A percentile compares a stretch with the other conserved stretches of the same genome.
phyloP scores from a whole-genome alignment of 768 basidiomycete genomes.

The Cyclocybe cylindracea region DNA sequence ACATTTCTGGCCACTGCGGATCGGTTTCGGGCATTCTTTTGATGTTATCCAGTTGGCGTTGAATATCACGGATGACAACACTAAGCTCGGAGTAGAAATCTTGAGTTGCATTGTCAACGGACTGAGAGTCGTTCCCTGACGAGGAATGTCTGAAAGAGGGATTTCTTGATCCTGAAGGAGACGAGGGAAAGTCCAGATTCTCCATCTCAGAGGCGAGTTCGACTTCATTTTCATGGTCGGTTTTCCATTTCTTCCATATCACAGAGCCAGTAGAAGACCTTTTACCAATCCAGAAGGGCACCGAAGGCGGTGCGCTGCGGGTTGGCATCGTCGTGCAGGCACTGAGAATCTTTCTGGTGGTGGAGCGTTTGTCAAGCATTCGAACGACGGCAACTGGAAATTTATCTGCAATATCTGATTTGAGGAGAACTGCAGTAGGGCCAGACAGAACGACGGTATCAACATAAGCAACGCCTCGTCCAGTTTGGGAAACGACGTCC shows the following conservation, averaged over 20 bases:
- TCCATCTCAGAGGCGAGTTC: too few species aligned
- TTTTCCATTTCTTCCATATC: too few species aligned
- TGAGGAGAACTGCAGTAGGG: not conserved
- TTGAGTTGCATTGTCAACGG: too few species aligned
- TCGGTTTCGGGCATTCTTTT: not conserved
- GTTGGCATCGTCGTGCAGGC: not conserved
- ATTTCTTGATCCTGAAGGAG: too few species aligned
- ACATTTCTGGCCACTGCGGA: not conserved
- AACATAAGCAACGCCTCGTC: not conserved
- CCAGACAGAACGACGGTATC: not conserved
- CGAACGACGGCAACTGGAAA: not conserved
- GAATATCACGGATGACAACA: not conserved
- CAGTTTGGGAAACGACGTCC: not conserved
- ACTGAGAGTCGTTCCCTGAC: too few species aligned
- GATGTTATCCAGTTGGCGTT: not conserved
- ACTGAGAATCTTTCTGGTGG: not conserved
- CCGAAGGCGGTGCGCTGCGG: too few species aligned
- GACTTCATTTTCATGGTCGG: too few species aligned
- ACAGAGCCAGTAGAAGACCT: too few species aligned
- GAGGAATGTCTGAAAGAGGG: too few species aligned
- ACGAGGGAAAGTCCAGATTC: too few species aligned
- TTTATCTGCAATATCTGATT: conserved; percentile 1
- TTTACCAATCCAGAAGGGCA: too few species aligned
- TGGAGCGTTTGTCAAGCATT: not conserved
- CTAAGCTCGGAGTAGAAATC: too few species aligned